Evolutionary conservation across 495 filamentous ascomycete genomes (phyloP).

Genomic region (Sporormia fimetaria): DNA sequence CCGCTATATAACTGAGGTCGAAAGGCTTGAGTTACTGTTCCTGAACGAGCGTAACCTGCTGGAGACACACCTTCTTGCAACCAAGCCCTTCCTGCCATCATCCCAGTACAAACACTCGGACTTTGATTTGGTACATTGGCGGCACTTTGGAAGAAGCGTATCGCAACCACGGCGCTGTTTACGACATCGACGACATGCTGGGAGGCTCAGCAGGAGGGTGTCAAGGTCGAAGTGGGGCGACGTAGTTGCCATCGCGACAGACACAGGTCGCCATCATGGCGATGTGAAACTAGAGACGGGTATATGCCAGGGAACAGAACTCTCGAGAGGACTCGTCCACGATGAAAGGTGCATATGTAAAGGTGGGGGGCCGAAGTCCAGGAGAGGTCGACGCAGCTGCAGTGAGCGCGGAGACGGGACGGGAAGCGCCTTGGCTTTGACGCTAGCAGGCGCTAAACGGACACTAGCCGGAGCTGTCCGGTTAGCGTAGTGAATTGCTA

Average conservation of each 20-base stretch:
- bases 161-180: slow-evolving; percentile 18
- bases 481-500: too few relatives aligned
- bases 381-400: too few relatives aligned
- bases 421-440: too few relatives aligned
- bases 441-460: too few relatives aligned
- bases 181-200: slow-evolving; percentile 14
- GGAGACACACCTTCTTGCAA: neutral
- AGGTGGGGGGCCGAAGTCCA: too few relatives aligned
- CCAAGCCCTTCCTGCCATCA: slow-evolving; percentile 10
- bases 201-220: slow-evolving; percentile 12
- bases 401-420: too few relatives aligned
- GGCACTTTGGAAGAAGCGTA: slow-evolving; percentile 15
- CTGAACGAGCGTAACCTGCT: too few relatives aligned
- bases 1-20: too few relatives aligned
- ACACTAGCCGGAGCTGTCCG: too few relatives aligned
- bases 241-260: slow-evolving; percentile 1
- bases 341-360: too few relatives aligned
- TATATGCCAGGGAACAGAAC: neutral
- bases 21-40: too few relatives aligned
- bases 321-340: slow-evolving; percentile 1
- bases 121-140: neutral
- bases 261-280: slow-evolving; percentile 14
- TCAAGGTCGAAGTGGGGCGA: slow-evolving; percentile 18
- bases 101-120: slow-evolving; percentile 10
- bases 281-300: neutral